Percentiles rank a stretch among this genome's conserved stretches.
Conservation (phyloP, 2,329 filamentous ascomycete genomes). For the Pseudogymnoascus sp. region DNA sequence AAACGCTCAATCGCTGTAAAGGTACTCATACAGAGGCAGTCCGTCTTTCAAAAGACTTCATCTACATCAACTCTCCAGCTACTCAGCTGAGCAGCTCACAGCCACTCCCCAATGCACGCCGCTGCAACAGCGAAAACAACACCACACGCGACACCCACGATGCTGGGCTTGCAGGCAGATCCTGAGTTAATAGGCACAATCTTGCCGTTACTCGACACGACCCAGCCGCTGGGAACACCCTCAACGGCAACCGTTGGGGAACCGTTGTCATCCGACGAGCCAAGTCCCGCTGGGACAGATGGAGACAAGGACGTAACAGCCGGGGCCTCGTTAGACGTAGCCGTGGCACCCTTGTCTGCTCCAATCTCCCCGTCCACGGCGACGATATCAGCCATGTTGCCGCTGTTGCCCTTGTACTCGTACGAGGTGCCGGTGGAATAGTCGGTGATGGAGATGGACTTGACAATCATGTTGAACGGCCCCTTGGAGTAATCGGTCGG, state of each 20-base stretch:
- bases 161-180: slow-evolving; percentile 51
- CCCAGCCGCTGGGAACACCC: slow-evolving; percentile 71
- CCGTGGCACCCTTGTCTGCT: slow-evolving; percentile 52
- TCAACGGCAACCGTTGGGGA: slow-evolving; percentile 34
- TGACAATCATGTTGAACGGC: slow-evolving; percentile 79
- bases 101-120: background rate
- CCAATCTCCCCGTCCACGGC: slow-evolving; percentile 73
- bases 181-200: slow-evolving; percentile 64
- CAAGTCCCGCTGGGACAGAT: slow-evolving; percentile 62
- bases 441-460: slow-evolving; percentile 69
- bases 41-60: background rate
- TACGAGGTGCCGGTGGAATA: slow-evolving; percentile 90
- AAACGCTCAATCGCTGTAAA: background rate
- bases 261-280: slow-evolving; percentile 40
- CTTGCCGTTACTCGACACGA: slow-evolving; percentile 70
- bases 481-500: slow-evolving; percentile 74
- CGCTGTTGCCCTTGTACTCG: slow-evolving; percentile 68
- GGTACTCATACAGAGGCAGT: background rate
- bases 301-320: slow-evolving; percentile 54
- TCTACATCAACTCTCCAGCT: background rate
- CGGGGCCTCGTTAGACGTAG: slow-evolving; percentile 46
- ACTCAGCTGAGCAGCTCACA: background rate
- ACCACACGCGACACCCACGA: background rate
- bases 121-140: background rate
- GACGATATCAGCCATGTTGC: slow-evolving; percentile 73